Percentiles rank a stretch among this genome's conserved stretches.
These are phyloP conservation scores for Lojkania enalia DNA, from an alignment of 2,329 filamentous ascomycete species.

Conservation along the genomic window DNA sequence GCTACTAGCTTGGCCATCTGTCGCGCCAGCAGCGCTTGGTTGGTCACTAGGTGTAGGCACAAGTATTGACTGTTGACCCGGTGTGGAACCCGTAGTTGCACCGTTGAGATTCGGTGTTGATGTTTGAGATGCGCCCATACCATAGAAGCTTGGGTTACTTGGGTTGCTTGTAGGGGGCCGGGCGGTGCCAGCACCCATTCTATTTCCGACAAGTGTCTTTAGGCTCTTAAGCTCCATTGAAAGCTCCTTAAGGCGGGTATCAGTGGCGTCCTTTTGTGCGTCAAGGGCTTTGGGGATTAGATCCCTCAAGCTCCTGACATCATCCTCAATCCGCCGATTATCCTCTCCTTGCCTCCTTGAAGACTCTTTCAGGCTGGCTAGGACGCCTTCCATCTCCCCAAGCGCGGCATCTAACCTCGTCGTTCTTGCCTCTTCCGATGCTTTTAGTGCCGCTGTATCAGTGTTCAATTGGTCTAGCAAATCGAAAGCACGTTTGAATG, in stretches of 20 bases:
- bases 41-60: constrained; percentile 26
- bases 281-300: constrained; percentile 87
- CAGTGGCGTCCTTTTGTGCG: constrained; percentile 81
- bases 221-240: constrained; percentile 86
- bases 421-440: constrained; percentile 80
- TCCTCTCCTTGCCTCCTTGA: constrained; percentile 85
- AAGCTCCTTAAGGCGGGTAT: constrained; percentile 80
- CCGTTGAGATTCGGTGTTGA: constrained; percentile 34
- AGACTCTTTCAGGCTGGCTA: constrained; percentile 78
- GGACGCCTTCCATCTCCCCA: constrained; percentile 79
- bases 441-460: constrained; percentile 87
- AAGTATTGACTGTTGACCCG: constrained; percentile 18
- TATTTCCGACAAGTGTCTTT: constrained; percentile 78
- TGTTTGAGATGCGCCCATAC: constrained; percentile 21
- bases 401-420: constrained; percentile 81
- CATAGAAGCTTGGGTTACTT: constrained; percentile 30
- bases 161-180: constrained; percentile 28
- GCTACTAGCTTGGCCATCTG: constrained; percentile 27
- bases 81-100: constrained; percentile 24
- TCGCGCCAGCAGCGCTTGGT: constrained; percentile 17
- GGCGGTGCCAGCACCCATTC: constrained; percentile 49
- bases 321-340: constrained; percentile 80
- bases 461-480: constrained; percentile 89
- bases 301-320: constrained; percentile 80
- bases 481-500: constrained; percentile 88